Percentiles rank a stretch among this genome's conserved stretches.
Conservation (phyloP, 345 rosid species). For the Isatis tinctoria region DNA sequence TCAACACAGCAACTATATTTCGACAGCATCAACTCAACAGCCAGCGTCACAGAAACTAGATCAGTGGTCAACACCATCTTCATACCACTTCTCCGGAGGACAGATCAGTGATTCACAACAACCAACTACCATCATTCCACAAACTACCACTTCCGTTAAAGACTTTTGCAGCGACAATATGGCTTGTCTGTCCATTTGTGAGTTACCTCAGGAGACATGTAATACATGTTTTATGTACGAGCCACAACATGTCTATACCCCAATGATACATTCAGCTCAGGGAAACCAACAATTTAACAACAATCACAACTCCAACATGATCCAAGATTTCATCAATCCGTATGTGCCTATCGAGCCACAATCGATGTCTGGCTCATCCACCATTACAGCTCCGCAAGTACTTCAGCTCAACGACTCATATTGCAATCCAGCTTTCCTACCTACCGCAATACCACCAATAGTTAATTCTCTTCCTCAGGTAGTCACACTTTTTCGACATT, state of each 20-base stretch:
- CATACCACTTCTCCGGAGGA: background rate
- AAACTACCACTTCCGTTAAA: background rate
- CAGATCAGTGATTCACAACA: background rate
- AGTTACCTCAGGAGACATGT: background rate
- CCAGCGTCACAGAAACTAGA: background rate
- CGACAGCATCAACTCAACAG: background rate
- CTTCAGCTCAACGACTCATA: conserved; percentile 8
- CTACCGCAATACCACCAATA: background rate
- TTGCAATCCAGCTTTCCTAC: background rate
- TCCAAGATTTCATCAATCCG: conserved; percentile 1
- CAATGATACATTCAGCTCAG: background rate
- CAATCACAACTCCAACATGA: background rate
- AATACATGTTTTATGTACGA: background rate
- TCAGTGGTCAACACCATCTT: background rate
- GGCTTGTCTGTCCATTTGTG: conserved; percentile 5
- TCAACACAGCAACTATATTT: background rate
- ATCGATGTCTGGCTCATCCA: background rate
- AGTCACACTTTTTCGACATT: background rate
- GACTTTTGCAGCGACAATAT: background rate
- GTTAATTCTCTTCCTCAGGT: conserved; percentile 6
- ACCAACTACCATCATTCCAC: background rate
- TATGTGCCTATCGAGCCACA: background rate
- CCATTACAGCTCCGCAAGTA: background rate
- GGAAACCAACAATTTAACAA: background rate
- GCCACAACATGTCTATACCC: background rate